Percentiles rank a stretch among this genome's conserved stretches.
Evolutionary conservation across 2,329 filamentous ascomycete species (phyloP).

Genomic region (Aspergillus sp.): DNA sequence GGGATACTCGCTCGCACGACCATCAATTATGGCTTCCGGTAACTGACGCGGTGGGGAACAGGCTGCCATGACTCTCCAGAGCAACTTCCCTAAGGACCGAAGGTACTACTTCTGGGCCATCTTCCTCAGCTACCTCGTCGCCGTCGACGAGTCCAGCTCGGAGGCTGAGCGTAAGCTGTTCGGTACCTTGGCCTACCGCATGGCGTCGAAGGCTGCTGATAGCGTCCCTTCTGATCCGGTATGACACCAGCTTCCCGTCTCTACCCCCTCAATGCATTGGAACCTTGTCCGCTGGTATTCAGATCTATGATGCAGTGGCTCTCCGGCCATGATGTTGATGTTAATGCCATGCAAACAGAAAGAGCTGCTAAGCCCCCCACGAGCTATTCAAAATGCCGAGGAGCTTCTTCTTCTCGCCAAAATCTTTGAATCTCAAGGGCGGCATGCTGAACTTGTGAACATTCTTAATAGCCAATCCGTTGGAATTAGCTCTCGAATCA

Average conservation of each 20-base stretch:
- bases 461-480: constrained; percentile 44
- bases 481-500: constrained; percentile 42
- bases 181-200: constrained; percentile 51
- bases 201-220: constrained; percentile 48
- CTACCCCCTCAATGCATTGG: not conserved
- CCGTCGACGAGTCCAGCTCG: constrained; percentile 35
- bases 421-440: constrained; percentile 44
- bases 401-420: constrained; percentile 47
- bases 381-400: constrained; percentile 47
- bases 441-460: constrained; percentile 40
- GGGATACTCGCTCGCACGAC: constrained; percentile 14
- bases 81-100: constrained; percentile 48
- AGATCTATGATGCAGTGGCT: not conserved
- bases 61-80: constrained; percentile 52
- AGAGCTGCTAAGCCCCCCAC: constrained; percentile 39
- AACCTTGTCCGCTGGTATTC: not conserved
- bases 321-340: constrained; percentile 20
- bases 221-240: constrained; percentile 46
- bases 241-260: constrained; percentile 19
- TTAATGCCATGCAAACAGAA: constrained; percentile 31
- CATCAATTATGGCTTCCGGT: not conserved
- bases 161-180: constrained; percentile 47
- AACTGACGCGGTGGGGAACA: constrained; percentile 21
- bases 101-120: constrained; percentile 53
- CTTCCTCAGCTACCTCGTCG: constrained; percentile 45